Conservation (phyloP, 140 eudicot species). For the Stevia rebaudiana region DNA sequence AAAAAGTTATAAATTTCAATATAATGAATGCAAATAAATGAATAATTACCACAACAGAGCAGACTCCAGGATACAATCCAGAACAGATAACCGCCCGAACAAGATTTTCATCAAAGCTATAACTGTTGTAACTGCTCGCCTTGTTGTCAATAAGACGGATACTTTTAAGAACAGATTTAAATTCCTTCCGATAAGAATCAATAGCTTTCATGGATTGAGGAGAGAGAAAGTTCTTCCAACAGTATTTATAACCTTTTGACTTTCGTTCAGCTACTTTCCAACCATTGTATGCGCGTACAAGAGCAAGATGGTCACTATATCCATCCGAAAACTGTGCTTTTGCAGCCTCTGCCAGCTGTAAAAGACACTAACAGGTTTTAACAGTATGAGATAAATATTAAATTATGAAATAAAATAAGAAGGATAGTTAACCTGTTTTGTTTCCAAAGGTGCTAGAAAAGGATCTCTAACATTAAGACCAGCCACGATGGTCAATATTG, state of each 20-base stretch:
- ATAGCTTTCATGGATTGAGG: slow-evolving; percentile 79
- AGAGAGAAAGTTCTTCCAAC: slow-evolving; percentile 90
- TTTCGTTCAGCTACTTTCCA: slow-evolving; percentile 76
- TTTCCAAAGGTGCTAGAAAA: slow-evolving; percentile 74
- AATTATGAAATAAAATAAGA: background rate
- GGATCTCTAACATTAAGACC: slow-evolving; percentile 88
- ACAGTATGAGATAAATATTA: background rate
- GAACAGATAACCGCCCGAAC: slow-evolving; percentile 74
- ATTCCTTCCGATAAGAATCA: slow-evolving; percentile 71
- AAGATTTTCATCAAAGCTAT: slow-evolving; percentile 66
- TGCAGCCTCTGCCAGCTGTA: slow-evolving; percentile 80
- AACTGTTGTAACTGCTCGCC: slow-evolving; percentile 36
- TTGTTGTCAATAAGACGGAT: slow-evolving; percentile 63
- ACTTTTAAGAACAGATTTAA: slow-evolving; percentile 60
- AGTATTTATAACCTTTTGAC: slow-evolving; percentile 52
- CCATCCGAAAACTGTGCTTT: slow-evolving; percentile 71
- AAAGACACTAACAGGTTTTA: slow-evolving; percentile 4
- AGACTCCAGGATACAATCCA: slow-evolving; percentile 85
- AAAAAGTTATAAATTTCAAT: background rate
- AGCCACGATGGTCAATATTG: slow-evolving; percentile 72
- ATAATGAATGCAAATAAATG: slow-evolving; percentile 12
- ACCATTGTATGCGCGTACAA: slow-evolving; percentile 75
- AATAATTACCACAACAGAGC: slow-evolving; percentile 75
- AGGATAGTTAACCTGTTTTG: slow-evolving; percentile 61
- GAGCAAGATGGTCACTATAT: slow-evolving; percentile 81